phyloP scores from a whole-genome alignment of 1,139 yeast genomes.

The Meyerozyma guilliermondii region DNA sequence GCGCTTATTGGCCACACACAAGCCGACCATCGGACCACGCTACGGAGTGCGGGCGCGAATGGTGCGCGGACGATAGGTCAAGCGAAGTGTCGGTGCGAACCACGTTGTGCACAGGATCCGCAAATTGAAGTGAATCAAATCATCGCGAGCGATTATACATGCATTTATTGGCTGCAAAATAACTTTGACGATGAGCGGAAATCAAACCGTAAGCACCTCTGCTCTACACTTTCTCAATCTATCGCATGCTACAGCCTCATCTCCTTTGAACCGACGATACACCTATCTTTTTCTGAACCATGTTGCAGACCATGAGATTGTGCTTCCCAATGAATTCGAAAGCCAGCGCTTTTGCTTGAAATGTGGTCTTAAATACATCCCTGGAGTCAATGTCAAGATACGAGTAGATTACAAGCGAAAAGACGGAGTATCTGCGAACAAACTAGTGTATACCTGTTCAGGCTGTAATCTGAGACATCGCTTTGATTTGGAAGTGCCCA shows the following conservation, averaged over 20 bases:
- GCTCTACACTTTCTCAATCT: not conserved
- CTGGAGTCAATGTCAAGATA: slow-evolving; percentile 38
- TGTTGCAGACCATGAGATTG: not conserved
- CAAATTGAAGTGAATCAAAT: not conserved
- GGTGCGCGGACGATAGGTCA: not conserved
- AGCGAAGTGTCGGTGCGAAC: too few species aligned
- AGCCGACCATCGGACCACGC: not conserved
- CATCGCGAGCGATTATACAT: not conserved
- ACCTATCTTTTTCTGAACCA: not conserved
- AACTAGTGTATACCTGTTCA: not conserved
- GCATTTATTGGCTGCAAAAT: slow-evolving; percentile 1
- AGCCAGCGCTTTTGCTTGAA: slow-evolving; percentile 27
- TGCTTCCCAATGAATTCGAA: not conserved
- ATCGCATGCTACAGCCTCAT: not conserved
- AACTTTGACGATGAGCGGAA: not conserved
- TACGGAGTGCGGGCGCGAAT: not conserved
- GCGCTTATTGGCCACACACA: not conserved
- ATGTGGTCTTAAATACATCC: slow-evolving; percentile 43
- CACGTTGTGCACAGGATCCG: too few species aligned
- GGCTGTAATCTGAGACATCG: slow-evolving; percentile 5
- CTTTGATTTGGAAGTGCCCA: slow-evolving; percentile 2
- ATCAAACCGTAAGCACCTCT: not conserved
- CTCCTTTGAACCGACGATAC: not conserved
- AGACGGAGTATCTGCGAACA: slow-evolving; percentile 9
- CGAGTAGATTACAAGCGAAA: slow-evolving; percentile 16